Evolutionary conservation across 305 asterid genomes (phyloP).

Genomic region (Ilex paraguariensis): DNA sequence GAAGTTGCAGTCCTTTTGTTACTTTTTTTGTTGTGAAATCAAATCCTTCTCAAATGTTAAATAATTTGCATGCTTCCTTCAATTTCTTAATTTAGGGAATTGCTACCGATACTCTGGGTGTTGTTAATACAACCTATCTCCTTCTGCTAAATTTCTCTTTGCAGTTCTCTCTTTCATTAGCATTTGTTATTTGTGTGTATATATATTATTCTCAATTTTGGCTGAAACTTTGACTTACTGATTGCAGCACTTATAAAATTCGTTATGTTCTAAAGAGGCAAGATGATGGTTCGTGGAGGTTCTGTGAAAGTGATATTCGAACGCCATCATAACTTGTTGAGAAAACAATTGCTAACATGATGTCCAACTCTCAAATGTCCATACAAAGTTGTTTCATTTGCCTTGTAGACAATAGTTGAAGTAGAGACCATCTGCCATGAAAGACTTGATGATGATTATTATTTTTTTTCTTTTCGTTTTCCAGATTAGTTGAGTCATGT

Average conservation of each 20-base stretch:
- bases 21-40: background rate
- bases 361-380: no score
- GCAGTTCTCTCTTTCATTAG: background rate
- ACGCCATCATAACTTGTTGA: constrained; percentile 27
- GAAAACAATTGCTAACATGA: no score
- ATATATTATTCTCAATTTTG: no score
- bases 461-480: background rate
- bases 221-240: constrained; percentile 4
- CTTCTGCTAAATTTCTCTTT: background rate
- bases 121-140: no score
- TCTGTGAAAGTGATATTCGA: constrained; percentile 64
- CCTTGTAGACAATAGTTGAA: no score
- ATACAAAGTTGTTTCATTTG: background rate
- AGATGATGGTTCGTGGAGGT: constrained; percentile 84
- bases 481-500: background rate
- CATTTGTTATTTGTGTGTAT: background rate
- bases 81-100: background rate
- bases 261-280: constrained; percentile 74
- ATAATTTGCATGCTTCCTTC: background rate
- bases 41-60: background rate
- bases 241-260: constrained; percentile 85
- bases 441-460: background rate
- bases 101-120: background rate
- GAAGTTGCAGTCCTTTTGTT: background rate
- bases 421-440: background rate